Evolutionary conservation across 495 filamentous ascomycete species (phyloP).

Genomic region (Chaetomium tenue): DNA sequence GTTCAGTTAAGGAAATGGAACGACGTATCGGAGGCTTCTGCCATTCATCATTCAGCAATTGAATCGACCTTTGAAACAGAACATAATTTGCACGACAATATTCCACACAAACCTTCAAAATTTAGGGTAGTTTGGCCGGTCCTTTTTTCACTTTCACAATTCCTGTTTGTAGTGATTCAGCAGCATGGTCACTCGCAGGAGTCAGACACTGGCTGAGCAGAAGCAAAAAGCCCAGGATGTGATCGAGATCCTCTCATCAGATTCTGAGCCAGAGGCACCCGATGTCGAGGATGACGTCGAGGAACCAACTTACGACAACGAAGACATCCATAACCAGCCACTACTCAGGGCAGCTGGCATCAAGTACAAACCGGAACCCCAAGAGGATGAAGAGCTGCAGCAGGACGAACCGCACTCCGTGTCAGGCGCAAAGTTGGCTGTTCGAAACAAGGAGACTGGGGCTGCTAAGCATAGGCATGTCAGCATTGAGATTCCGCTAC

Average conservation of each 20-base stretch:
- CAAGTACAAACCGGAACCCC: constrained; percentile 19
- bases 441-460: constrained; percentile 27
- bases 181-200: constrained; percentile 4
- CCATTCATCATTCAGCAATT: neutral
- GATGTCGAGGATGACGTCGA: constrained; percentile 7
- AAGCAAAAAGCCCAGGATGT: constrained; percentile 19
- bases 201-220: constrained; percentile 10
- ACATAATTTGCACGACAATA: neutral
- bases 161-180: neutral
- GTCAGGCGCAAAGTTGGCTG: constrained; percentile 25
- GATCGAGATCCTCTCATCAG: constrained; percentile 31
- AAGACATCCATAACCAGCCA: constrained; percentile 20
- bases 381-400: constrained; percentile 10
- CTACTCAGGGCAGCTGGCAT: constrained; percentile 23
- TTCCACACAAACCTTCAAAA: neutral
- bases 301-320: neutral
- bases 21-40: neutral
- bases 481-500: constrained; percentile 36
- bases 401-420: constrained; percentile 8
- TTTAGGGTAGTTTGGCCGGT: neutral
- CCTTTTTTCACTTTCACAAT: neutral
- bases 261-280: constrained; percentile 23
- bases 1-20: neutral
- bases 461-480: constrained; percentile 31
- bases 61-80: neutral